Conservation (phyloP, 257 asterid species). For the Voacanga thouarsii region DNA sequence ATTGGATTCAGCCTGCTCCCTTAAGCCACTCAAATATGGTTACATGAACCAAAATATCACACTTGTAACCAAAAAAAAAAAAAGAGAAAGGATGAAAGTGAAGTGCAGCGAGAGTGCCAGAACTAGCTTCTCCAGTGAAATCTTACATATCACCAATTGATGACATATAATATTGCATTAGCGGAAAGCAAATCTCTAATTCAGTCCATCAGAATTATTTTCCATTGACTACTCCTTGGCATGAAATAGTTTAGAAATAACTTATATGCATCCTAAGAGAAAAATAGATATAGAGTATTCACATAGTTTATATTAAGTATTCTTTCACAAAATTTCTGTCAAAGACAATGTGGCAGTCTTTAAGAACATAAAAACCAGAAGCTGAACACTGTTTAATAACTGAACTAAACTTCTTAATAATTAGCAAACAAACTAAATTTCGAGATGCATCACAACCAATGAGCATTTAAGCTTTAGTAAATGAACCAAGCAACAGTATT, state of each 20-base stretch:
- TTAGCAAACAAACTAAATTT: neutral
- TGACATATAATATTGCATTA: neutral
- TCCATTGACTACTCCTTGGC: neutral
- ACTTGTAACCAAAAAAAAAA: neutral
- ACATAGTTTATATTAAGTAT: neutral
- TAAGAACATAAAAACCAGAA: neutral
- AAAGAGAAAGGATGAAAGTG: neutral
- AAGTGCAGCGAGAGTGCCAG: neutral
- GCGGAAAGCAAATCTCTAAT: neutral
- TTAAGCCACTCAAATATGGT: neutral
- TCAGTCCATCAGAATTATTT: neutral
- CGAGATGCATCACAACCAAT: neutral
- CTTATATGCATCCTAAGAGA: too few species aligned
- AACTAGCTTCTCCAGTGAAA: neutral
- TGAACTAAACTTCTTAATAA: neutral
- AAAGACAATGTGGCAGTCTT: neutral
- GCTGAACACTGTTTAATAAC: neutral
- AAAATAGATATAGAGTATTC: neutral
- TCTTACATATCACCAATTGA: neutral
- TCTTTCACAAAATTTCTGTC: neutral
- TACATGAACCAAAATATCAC: neutral
- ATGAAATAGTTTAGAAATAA: neutral
- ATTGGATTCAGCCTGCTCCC: neutral
- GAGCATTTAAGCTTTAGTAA: neutral
- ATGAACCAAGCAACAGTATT: slow-evolving; percentile 1